These are phyloP conservation scores for Tetradesmus obliquus DNA, from an alignment of 139 green algal genomes.

Conservation along the genomic window DNA sequence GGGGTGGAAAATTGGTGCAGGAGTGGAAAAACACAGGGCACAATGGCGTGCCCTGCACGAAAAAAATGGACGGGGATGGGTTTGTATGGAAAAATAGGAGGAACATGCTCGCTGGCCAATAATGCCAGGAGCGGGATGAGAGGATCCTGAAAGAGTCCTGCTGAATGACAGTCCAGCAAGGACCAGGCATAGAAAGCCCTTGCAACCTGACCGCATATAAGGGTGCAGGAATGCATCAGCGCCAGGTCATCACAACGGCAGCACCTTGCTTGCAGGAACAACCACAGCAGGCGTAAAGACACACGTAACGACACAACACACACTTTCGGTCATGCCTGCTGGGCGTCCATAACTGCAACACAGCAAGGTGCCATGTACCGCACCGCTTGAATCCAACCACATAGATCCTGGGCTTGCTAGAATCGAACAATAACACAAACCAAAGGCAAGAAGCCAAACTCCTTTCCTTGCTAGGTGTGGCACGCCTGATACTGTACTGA, in stretches of 20 bases:
- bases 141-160: neutral
- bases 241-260: neutral
- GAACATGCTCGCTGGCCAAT: neutral
- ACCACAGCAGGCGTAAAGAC: neutral
- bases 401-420: neutral
- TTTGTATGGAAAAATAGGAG: neutral
- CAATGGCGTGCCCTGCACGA: slow-evolving; percentile 8
- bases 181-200: neutral
- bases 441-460: neutral
- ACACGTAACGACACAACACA: neutral
- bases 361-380: neutral
- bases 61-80: slow-evolving; percentile 10
- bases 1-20: neutral
- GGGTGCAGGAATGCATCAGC: neutral
- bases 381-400: neutral
- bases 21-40: neutral
- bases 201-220: neutral
- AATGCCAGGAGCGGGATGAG: neutral
- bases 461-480: neutral
- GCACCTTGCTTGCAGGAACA: slow-evolving; percentile 1
- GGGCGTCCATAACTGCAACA: neutral
- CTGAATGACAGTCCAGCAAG: neutral
- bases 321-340: neutral
- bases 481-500: neutral
- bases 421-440: slow-evolving; percentile 1